Percentiles rank a stretch among this genome's conserved stretches.
Evolutionary conservation across 2,329 filamentous ascomycete species (phyloP).

Genomic region (Periconia sp.): DNA sequence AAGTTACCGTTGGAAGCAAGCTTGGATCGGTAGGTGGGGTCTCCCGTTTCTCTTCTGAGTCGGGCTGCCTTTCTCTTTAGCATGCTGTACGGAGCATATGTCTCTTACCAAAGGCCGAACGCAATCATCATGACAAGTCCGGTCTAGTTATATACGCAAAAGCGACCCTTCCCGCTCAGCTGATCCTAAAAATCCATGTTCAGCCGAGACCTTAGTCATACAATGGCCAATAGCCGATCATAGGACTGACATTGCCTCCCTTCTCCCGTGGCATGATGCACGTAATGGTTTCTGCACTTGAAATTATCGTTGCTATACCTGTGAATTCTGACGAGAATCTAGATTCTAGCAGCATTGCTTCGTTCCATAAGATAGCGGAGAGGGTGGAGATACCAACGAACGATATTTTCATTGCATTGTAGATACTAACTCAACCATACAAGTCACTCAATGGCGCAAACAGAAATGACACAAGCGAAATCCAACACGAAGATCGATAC

Average conservation of each 20-base stretch:
- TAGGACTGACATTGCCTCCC: constrained; percentile 37
- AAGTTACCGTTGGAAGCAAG: constrained; percentile 51
- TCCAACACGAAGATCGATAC: constrained; percentile 42
- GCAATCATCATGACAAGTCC: background rate
- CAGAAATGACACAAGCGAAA: constrained; percentile 20
- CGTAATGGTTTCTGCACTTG: constrained; percentile 29
- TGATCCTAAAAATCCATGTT: constrained; percentile 20
- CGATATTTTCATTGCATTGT: constrained; percentile 46
- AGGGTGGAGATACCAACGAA: constrained; percentile 54
- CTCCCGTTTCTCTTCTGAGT: constrained; percentile 55
- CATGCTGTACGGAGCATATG: constrained; percentile 53
- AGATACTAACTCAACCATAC: constrained; percentile 23
- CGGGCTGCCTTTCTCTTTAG: constrained; percentile 35
- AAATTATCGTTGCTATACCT: constrained; percentile 17
- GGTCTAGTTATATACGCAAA: background rate
- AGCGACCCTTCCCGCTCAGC: background rate
- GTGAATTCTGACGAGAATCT: constrained; percentile 10
- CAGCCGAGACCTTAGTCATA: constrained; percentile 13
- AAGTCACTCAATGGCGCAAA: constrained; percentile 25
- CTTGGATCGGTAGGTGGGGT: constrained; percentile 32
- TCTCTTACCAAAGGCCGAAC: constrained; percentile 46
- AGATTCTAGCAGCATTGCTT: constrained; percentile 9
- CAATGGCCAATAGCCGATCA: constrained; percentile 15
- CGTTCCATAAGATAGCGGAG: constrained; percentile 40
- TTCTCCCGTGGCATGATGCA: constrained; percentile 13